Base-by-base conservation (phyloP, 495 filamentous ascomycete species). In the Cladorrhinum samala region DNA sequence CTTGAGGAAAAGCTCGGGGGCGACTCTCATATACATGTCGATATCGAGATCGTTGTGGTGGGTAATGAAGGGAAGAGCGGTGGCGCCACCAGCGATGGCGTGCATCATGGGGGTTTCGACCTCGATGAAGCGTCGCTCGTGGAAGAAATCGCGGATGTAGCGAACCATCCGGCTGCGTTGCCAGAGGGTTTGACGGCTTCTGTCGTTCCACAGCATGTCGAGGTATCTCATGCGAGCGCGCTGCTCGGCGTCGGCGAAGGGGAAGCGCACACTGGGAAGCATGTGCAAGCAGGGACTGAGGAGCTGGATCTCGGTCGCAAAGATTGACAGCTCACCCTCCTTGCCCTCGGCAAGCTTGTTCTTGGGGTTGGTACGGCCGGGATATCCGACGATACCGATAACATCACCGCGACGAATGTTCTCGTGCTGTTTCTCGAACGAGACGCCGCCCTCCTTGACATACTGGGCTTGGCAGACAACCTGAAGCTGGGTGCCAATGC, bases 61-160 rank as follows among this genome's bases (percentile, higher is more conserved):
- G 2, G 93, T 96, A 53, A 86, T 76, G 70, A 97, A 99, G 13
- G 93, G 93, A 77, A 90, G 91, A 24, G 93, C 93, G 7, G 94
- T 97, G 17, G 93, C 93, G 55, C 93, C 93, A 63, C 93, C 93
- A 23, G 92, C 91, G 65, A 95, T 93, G 52, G 87, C 81, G 63
- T 95, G 94, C 85, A 99, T 88, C 83, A 97, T 95, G 8, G 94
- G 94, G 1, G 93, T 97, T 73, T 96, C 88, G n/a, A 97, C 89
- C 69, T 96, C 91, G 45, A 87, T 77, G 66, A 97, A 98, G 53
- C 89, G 88, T 46, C 82, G 78, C 49, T 77, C 77, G 59, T 96
- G 89, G 59, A 98, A 89, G 78, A 82, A 97, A 52, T 80, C 78
- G 55, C 92, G 88, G 54, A 97, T 83, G 64, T 87, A 96, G 50